A percentile compares a stretch with the other conserved stretches of the same genome.
These are phyloP conservation scores for Hypoxylon sp. DNA, from an alignment of 2,329 filamentous ascomycete genomes.

Conservation along the genomic window DNA sequence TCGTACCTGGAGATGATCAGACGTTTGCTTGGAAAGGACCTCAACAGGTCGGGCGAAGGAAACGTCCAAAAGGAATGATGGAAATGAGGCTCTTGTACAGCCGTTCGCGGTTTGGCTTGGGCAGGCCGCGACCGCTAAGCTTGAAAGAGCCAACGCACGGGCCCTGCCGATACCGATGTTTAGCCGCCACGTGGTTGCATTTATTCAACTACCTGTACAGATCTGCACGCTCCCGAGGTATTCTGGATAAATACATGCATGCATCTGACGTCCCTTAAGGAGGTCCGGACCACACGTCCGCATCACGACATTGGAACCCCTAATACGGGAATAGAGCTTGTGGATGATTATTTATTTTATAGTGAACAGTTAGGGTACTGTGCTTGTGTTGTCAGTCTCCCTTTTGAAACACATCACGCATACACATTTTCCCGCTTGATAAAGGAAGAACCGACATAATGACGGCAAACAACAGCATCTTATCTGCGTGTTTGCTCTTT, in stretches of 20 bases:
- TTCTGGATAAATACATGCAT: background rate
- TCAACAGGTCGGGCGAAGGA: constrained; percentile 16
- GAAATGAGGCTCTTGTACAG: constrained; percentile 24
- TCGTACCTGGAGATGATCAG: background rate
- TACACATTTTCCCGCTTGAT: constrained; percentile 6
- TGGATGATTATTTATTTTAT: too few relatives aligned
- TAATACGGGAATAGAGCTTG: too few relatives aligned
- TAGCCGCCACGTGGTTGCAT: constrained; percentile 7
- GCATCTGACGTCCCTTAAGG: too few relatives aligned
- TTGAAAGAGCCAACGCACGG: constrained; percentile 17
- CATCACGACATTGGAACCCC: too few relatives aligned
- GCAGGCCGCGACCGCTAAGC: constrained; percentile 18
- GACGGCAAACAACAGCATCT: background rate
- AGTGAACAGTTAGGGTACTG: background rate
- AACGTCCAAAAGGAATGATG: constrained; percentile 15
- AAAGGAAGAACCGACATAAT: background rate
- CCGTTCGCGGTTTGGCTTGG: constrained; percentile 32
- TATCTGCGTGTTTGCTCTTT: too few relatives aligned
- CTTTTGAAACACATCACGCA: background rate
- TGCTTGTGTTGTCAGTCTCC: background rate
- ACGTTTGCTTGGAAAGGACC: constrained; percentile 7
- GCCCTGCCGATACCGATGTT: constrained; percentile 9
- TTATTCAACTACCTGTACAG: background rate
- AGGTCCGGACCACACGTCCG: too few relatives aligned
- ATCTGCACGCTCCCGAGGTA: too few relatives aligned